Base-by-base conservation (phyloP, 495 filamentous ascomycete species). In the Penicillium taxi region DNA sequence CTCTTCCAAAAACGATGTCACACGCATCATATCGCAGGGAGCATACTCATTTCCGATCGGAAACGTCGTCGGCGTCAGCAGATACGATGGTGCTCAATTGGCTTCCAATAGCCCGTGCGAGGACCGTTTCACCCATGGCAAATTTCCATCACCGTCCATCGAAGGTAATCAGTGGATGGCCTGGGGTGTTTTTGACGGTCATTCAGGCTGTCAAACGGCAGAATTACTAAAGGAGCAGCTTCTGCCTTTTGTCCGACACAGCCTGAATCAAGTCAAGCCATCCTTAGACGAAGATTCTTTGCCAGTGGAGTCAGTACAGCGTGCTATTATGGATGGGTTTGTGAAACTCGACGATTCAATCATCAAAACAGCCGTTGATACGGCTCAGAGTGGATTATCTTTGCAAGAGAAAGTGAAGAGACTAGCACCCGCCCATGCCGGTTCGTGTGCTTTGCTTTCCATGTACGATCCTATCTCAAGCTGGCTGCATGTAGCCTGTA, bases 361-460 rank as follows among this genome's bases (percentile, higher is more conserved):
- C 18, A 55, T 76, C 44, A 54, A 60, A 4, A 46, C 53, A 7
- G 73, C 69, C n/a, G 18, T 44, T 15, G 32, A 46, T 13, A 50
- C 55, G 7, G 31, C 39, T 13, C 38, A 40, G 11, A 55, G 54
- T 33, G 19, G 47, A 14, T 18, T 32, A 9, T 45, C 58, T 1
- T 38, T 65, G 0, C 42, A 43, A 16, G 47, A 53, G 6, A 67
- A 63, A 17, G 50, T 61, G 6, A 46, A 50, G 37, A 56, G 56
- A 15, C 39, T 67, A 25, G 55, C 42, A 24, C 67, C 73, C 19
- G 72, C 66, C 9, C 70, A 64, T 40, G 53, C 72, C 2, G 76
- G 78, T 0, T 78, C 75, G 2, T 82, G 77, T 35, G 80, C 78
- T 3, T 59, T 82, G 6, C 54, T 82, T 0, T 63, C 74, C 1